Conservation (phyloP, 805 yeast genomes). For the Schwanniomyces pseudopolymorphus region DNA sequence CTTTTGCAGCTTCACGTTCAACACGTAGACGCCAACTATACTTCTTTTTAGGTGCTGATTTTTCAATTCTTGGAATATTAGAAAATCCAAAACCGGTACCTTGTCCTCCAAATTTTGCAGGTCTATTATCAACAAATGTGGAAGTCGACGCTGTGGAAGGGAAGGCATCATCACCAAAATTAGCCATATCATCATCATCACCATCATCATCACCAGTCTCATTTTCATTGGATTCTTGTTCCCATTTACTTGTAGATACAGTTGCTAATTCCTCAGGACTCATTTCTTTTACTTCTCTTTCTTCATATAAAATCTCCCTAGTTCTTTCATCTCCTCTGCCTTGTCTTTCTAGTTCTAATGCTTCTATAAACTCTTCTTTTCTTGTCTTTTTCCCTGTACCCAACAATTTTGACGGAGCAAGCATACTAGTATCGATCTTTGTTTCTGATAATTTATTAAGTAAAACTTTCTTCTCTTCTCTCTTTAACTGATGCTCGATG, state of each 20-base stretch:
- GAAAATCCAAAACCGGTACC: slow-evolving; percentile 73
- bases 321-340: slow-evolving; percentile 69
- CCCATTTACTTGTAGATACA: slow-evolving; percentile 4
- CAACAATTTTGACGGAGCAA: slow-evolving; percentile 72
- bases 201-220: slow-evolving; percentile 20
- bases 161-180: slow-evolving; percentile 8
- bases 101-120: slow-evolving; percentile 55
- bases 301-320: slow-evolving; percentile 65
- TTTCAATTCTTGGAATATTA: slow-evolving; percentile 49
- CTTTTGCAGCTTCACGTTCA: slow-evolving; percentile 38
- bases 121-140: slow-evolving; percentile 70
- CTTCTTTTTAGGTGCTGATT: slow-evolving; percentile 33
- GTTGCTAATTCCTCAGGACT: background rate
- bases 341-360: slow-evolving; percentile 65
- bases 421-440: slow-evolving; percentile 64
- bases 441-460: slow-evolving; percentile 70
- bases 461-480: slow-evolving; percentile 82
- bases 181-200: slow-evolving; percentile 15
- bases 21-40: slow-evolving; percentile 67
- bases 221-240: slow-evolving; percentile 14
- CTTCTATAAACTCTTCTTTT: slow-evolving; percentile 70
- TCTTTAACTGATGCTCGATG: slow-evolving; percentile 82
- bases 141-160: slow-evolving; percentile 18
- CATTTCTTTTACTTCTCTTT: slow-evolving; percentile 53
- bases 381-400: slow-evolving; percentile 75